phyloP scores from a whole-genome alignment of 805 yeast species.

The Naumovozyma dairenensis region DNA sequence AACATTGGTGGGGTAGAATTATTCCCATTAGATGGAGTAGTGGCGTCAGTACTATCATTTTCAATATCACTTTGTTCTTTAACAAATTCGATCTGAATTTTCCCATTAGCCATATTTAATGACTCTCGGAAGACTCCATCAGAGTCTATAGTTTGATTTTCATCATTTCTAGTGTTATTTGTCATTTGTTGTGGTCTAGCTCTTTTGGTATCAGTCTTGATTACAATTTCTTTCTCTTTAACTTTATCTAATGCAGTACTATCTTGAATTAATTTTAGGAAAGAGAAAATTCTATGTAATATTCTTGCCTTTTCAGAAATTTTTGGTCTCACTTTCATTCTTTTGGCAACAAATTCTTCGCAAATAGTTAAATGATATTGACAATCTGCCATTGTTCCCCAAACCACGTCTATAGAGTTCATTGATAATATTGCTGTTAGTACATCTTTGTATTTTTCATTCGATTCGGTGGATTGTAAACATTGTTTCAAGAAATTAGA shows the following conservation, averaged over 20 bases:
- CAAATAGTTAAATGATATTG: conserved; percentile 66
- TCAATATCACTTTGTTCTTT: conserved; percentile 3
- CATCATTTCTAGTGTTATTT: no score
- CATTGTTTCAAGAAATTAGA: conserved; percentile 54
- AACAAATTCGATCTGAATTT: conserved; percentile 36
- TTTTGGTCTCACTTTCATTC: conserved; percentile 56
- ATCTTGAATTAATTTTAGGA: conserved; percentile 66
- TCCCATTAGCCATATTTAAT: conserved; percentile 38
- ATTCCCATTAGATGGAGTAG: neutral
- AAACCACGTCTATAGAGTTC: conserved; percentile 80
- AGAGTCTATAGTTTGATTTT: no score
- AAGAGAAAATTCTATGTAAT: conserved; percentile 68
- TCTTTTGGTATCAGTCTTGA: conserved; percentile 30
- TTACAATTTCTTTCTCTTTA: conserved; percentile 9
- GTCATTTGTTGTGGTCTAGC: conserved; percentile 35
- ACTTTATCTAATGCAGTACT: conserved; percentile 40
- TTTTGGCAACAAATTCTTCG: conserved; percentile 59
- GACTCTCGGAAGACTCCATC: conserved; percentile 17
- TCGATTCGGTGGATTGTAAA: conserved; percentile 39
- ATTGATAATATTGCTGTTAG: conserved; percentile 73
- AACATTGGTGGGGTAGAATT: conserved; percentile 29
- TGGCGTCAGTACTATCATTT: neutral
- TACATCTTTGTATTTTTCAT: conserved; percentile 73
- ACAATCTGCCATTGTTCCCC: conserved; percentile 88
- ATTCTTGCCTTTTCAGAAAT: conserved; percentile 68